Percentiles rank a stretch among this genome's conserved stretches.
phyloP scores from a whole-genome alignment of 495 filamentous ascomycete species.

The Penicillium coprophilum region DNA sequence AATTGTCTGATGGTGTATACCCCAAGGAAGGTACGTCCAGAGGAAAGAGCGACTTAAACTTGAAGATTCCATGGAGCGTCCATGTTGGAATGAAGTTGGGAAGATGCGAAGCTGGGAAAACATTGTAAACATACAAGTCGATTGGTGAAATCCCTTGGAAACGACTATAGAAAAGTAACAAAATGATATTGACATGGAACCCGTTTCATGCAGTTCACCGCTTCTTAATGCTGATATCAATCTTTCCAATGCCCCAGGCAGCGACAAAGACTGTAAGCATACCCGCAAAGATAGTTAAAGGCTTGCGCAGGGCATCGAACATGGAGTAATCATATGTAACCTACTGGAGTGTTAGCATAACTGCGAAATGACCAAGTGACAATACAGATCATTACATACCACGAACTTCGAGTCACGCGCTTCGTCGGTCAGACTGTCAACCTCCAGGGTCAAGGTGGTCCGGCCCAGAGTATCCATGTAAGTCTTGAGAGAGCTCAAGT shows the following conservation, averaged over 20 bases:
- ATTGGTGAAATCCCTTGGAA: slow-evolving; percentile 4
- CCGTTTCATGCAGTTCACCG: slow-evolving; percentile 28
- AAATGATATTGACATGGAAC: background rate
- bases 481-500: slow-evolving; percentile 68
- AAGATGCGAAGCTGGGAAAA: background rate
- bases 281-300: slow-evolving; percentile 76
- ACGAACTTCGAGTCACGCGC: slow-evolving; percentile 75
- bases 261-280: slow-evolving; percentile 70
- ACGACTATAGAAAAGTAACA: slow-evolving; percentile 8
- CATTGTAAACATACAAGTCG: slow-evolving; percentile 9
- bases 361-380: background rate
- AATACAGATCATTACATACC: slow-evolving; percentile 41
- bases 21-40: background rate
- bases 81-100: background rate
- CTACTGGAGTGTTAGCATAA: slow-evolving; percentile 18
- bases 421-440: slow-evolving; percentile 85
- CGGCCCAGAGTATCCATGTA: slow-evolving; percentile 95
- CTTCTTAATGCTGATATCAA: slow-evolving; percentile 71
- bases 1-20: background rate
- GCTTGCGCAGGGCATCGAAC: slow-evolving; percentile 77
- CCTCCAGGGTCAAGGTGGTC: slow-evolving; percentile 75
- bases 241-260: slow-evolving; percentile 70
- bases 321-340: slow-evolving; percentile 85
- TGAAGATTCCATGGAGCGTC: background rate
- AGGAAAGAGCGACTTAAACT: background rate